These are phyloP conservation scores for Alternaria sp. DNA, from an alignment of 2,329 filamentous ascomycete genomes.

Conservation along the genomic window DNA sequence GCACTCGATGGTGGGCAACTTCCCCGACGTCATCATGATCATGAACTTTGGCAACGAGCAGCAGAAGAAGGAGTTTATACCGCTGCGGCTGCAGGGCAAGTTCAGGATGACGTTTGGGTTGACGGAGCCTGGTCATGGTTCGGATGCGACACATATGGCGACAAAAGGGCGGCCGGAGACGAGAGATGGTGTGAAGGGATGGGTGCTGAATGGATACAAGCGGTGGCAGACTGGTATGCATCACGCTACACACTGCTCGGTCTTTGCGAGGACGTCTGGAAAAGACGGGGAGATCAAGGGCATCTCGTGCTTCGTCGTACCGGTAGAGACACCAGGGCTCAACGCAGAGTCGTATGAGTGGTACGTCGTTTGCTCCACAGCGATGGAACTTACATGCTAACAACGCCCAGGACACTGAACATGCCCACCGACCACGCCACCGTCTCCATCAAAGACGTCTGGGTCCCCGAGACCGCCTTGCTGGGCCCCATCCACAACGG, in stretches of 20 bases:
- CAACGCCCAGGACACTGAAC: slow-evolving; percentile 61
- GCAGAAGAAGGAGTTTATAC: slow-evolving; percentile 62
- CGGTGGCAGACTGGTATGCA: slow-evolving; percentile 72
- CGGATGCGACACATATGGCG: slow-evolving; percentile 68
- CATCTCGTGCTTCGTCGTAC: slow-evolving; percentile 67
- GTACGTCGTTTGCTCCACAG: slow-evolving; percentile 14
- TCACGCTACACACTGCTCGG: slow-evolving; percentile 65
- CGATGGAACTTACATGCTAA: neutral
- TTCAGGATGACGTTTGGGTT: slow-evolving; percentile 67
- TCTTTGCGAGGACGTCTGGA: slow-evolving; percentile 66
- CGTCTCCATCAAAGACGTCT: slow-evolving; percentile 63
- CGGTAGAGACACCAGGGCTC: slow-evolving; percentile 59
- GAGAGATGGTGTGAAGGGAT: slow-evolving; percentile 55
- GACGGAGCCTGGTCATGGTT: slow-evolving; percentile 67
- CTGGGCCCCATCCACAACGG: slow-evolving; percentile 62
- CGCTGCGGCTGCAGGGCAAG: slow-evolving; percentile 58
- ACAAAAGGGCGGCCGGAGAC: slow-evolving; percentile 58
- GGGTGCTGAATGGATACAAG: slow-evolving; percentile 64
- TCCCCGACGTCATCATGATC: slow-evolving; percentile 67
- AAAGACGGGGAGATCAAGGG: slow-evolving; percentile 60
- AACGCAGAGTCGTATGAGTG: slow-evolving; percentile 66
- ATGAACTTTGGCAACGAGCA: slow-evolving; percentile 63
- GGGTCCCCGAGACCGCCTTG: slow-evolving; percentile 60
- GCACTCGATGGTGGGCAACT: slow-evolving; percentile 67
- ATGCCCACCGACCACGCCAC: slow-evolving; percentile 72